Evolutionary conservation across 2,329 filamentous ascomycete species (phyloP).

Genomic region (Arachnomyces sp.): DNA sequence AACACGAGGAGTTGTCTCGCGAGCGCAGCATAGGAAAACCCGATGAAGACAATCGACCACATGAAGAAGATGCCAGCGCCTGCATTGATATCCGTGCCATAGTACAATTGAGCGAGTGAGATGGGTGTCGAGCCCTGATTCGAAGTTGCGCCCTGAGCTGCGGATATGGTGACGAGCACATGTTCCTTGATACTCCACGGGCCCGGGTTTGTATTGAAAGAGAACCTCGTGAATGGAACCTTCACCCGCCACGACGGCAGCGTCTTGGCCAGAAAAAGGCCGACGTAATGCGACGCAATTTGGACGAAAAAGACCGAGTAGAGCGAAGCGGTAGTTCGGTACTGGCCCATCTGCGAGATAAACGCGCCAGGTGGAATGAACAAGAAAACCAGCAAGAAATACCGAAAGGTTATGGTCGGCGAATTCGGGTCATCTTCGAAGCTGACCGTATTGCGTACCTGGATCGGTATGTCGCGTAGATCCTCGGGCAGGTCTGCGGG

Average conservation of each 20-base stretch:
- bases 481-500: conserved; percentile 26
- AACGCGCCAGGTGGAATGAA: conserved; percentile 52
- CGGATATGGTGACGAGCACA: conserved; percentile 48
- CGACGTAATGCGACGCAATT: conserved; percentile 48
- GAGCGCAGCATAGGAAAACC: conserved; percentile 52
- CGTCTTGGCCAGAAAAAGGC: conserved; percentile 44
- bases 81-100: conserved; percentile 44
- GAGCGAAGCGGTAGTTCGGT: conserved; percentile 48
- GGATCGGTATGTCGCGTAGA: conserved; percentile 44
- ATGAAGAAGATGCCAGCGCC: conserved; percentile 53
- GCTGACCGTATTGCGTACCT: conserved; percentile 50
- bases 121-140: conserved; percentile 47
- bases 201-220: conserved; percentile 49
- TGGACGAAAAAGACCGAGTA: conserved; percentile 57
- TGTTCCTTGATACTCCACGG: conserved; percentile 53
- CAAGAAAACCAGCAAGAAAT: conserved; percentile 47
- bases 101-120: conserved; percentile 50
- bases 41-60: conserved; percentile 50
- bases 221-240: conserved; percentile 40
- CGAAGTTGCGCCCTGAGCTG: conserved; percentile 45
- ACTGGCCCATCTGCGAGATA: conserved; percentile 48
- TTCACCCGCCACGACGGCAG: conserved; percentile 42
- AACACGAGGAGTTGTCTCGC: conserved; percentile 51
- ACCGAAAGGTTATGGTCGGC: conserved; percentile 52
- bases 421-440: conserved; percentile 49